Evolutionary conservation across 169 alveolate genomes (phyloP).

Genomic region (Perkinsus olseni): DNA sequence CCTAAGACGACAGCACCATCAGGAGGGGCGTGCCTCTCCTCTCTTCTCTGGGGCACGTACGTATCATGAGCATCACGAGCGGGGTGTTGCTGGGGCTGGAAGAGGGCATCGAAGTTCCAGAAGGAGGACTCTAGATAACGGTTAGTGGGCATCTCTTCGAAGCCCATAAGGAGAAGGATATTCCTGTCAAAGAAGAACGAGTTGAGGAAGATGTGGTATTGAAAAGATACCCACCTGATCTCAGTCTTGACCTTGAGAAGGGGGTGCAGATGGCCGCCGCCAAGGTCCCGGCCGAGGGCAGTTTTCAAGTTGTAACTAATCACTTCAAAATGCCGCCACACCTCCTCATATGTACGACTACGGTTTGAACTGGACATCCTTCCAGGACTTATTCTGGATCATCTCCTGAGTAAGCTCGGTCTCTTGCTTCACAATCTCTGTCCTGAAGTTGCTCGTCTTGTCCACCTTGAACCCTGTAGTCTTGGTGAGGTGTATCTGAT

Average conservation of each 20-base stretch:
- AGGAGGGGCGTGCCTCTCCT: background rate
- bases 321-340: too few species aligned
- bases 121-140: conserved; percentile 95
- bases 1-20: background rate
- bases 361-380: conserved; percentile 52
- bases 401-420: conserved; percentile 73
- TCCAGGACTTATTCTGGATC: conserved; percentile 67
- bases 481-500: conserved; percentile 43
- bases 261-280: conserved; percentile 82
- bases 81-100: conserved; percentile 99
- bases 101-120: conserved; percentile 99
- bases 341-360: conserved; percentile 28
- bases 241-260: conserved; percentile 67
- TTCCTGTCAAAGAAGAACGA: conserved; percentile 7
- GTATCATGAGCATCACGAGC: conserved; percentile 99
- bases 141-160: conserved; percentile 98
- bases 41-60: conserved; percentile 49
- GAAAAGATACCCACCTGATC: conserved; percentile 51
- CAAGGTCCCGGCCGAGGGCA: conserved; percentile 51
- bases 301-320: conserved; percentile 57
- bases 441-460: conserved; percentile 28
- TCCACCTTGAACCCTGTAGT: conserved; percentile 43
- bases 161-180: conserved; percentile 77
- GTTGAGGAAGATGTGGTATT: background rate
- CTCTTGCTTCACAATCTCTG: conserved; percentile 49